Evolutionary conservation across 2,329 filamentous ascomycete genomes (phyloP).

Genomic region (Xylaria sp.): DNA sequence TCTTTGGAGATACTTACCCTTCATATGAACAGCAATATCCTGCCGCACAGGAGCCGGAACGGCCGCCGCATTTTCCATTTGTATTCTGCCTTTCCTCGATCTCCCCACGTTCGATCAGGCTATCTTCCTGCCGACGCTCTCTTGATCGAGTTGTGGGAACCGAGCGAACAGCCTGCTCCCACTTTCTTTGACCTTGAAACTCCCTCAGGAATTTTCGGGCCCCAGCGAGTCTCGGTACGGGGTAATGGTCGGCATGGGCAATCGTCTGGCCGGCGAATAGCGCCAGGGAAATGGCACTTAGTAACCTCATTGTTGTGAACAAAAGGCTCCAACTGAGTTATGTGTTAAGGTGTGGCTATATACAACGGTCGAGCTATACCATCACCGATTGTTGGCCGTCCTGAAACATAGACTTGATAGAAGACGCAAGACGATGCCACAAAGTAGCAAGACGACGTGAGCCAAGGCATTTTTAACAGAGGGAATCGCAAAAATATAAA

Average conservation of each 20-base stretch:
- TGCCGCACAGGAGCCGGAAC: conserved; percentile 43
- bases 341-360: conserved; percentile 29
- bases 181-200: conserved; percentile 41
- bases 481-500: conserved; percentile 31
- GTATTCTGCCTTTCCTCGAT: conserved; percentile 45
- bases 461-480: conserved; percentile 28
- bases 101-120: conserved; percentile 29
- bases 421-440: conserved; percentile 20
- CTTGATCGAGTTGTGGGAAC: conserved; percentile 23
- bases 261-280: conserved; percentile 43
- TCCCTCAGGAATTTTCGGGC: conserved; percentile 46
- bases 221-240: conserved; percentile 45
- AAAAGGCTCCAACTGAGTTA: conserved; percentile 20
- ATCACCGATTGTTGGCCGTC: conserved; percentile 16
- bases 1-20: conserved; percentile 43
- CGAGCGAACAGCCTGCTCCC: conserved; percentile 37
- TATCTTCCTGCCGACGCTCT: conserved; percentile 22
- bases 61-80: conserved; percentile 42
- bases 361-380: conserved; percentile 12
- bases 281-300: conserved; percentile 40
- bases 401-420: conserved; percentile 16
- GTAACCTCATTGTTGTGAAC: conserved; percentile 41
- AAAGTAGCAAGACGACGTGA: conserved; percentile 28
- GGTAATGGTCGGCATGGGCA: conserved; percentile 42
- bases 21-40: conserved; percentile 49